These are phyloP conservation scores for Pisolithus microcarpus DNA, from an alignment of 768 basidiomycete species.

Conservation along the genomic window DNA sequence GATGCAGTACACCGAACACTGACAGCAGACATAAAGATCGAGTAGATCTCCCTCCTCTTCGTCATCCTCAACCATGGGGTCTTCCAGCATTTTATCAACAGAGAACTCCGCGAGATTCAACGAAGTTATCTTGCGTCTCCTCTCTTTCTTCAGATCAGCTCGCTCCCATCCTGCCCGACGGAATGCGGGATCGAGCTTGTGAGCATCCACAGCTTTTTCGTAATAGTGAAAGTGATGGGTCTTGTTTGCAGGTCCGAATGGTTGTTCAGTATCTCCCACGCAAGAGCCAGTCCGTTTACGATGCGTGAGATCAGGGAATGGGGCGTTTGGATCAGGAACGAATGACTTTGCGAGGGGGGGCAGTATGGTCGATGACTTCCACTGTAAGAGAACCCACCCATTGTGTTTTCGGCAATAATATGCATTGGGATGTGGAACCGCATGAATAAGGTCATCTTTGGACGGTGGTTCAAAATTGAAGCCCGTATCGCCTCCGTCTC, in stretches of 20 bases:
- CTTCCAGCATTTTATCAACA: constrained; percentile 20
- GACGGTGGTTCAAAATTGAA: constrained; percentile 35
- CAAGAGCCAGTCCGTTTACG: constrained; percentile 48
- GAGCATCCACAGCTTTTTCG: constrained; percentile 60
- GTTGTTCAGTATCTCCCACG: constrained; percentile 41
- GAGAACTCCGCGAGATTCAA: constrained; percentile 27
- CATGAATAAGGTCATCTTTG: constrained; percentile 56
- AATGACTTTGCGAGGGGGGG: constrained; percentile 59
- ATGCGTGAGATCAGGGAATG: constrained; percentile 50
- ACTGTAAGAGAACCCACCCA: constrained; percentile 71
- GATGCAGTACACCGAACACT: constrained; percentile 70
- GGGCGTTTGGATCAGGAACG: constrained; percentile 29
- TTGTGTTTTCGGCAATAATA: constrained; percentile 80
- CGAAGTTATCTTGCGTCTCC: constrained; percentile 43
- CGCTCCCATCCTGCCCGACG: constrained; percentile 55
- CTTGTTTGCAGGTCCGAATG: constrained; percentile 43
- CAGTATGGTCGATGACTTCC: constrained; percentile 55
- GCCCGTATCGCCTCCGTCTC: constrained; percentile 12
- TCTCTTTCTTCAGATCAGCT: constrained; percentile 44
- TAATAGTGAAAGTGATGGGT: constrained; percentile 84
- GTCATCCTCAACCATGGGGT: constrained; percentile 25
- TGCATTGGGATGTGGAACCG: constrained; percentile 75
- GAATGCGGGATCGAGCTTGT: constrained; percentile 56
- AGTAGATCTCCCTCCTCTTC: constrained; percentile 50
- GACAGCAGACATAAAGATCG: constrained; percentile 80